phyloP scores from a whole-genome alignment of 495 filamentous ascomycete species.

The Parmelia sp. region DNA sequence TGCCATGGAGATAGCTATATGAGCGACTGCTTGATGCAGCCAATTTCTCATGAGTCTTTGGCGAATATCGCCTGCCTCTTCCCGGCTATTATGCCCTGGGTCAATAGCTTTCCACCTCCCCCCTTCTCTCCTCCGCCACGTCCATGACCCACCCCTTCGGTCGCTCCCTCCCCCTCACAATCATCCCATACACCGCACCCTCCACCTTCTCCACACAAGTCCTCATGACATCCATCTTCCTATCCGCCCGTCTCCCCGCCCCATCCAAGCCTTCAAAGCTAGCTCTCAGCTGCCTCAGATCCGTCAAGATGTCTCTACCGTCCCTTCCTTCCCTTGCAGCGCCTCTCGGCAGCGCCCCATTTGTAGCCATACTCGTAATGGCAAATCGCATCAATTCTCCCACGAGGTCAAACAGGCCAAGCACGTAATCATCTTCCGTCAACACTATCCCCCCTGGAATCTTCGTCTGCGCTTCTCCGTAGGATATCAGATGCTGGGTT shows the following conservation, averaged over 20 bases:
- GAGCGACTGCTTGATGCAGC: background rate
- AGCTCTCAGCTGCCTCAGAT: conserved; percentile 67
- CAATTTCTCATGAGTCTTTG: background rate
- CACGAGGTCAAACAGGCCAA: conserved; percentile 85
- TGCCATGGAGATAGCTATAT: background rate
- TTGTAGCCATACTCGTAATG: conserved; percentile 69
- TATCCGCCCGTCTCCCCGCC: conserved; percentile 43
- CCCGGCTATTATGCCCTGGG: background rate
- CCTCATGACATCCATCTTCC: conserved; percentile 84
- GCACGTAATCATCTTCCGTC: conserved; percentile 77
- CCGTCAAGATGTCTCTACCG: conserved; percentile 52
- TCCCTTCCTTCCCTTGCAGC: conserved; percentile 21
- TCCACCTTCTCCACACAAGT: conserved; percentile 91
- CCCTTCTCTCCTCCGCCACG: conserved; percentile 43
- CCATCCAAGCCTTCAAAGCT: conserved; percentile 64
- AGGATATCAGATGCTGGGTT: conserved; percentile 64
- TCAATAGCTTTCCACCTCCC: conserved; percentile 40
- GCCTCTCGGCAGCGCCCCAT: conserved; percentile 44
- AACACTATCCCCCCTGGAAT: conserved; percentile 54
- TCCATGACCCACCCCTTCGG: conserved; percentile 93
- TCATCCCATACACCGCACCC: conserved; percentile 75
- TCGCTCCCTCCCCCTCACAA: conserved; percentile 77
- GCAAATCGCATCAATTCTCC: conserved; percentile 97
- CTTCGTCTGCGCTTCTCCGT: conserved; percentile 46
- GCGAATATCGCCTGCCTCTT: background rate